Base-by-base conservation (phyloP, 1,139 yeast genomes). In the Sugiyamaella grinbergsii region DNA sequence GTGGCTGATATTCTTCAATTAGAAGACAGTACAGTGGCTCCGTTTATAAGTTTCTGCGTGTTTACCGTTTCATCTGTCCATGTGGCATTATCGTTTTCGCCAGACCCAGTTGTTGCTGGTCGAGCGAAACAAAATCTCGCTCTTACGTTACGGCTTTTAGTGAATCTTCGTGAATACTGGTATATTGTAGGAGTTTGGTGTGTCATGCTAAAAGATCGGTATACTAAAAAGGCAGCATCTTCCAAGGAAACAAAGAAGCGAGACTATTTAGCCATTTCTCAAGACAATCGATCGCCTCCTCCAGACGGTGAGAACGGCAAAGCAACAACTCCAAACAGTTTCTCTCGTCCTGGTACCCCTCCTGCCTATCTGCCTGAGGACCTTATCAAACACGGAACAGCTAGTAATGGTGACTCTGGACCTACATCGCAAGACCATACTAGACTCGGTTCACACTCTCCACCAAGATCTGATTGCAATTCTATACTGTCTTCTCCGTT, bases 131-230 rank as follows among this genome's bases (percentile, higher is more conserved):
- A 64, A 51, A 62, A 64, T 41, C 58, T 69, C 19, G 68, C 72
- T 2, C 60, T 59, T 19, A 69, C 68, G 40, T 59, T 69, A 26
- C 58, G 61, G 46, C 56, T 68, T n/a, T 53, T 69, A 42, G 69
- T 69, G 6, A 56, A 57, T 22, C 54, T 69, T 59, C 58, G 71
- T 5, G 69, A 67, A 33, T 66, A 64, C 45, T 69, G 70, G 68
- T 63, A 63, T 45, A 64, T 65, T 34, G 71, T 68, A 1, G 69
- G 69, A 1, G 64, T 66, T 5, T 69, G 72, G 72, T 68, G 72
- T 51, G 60, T 67, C 29, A 62, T 64, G 32, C 61, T 69, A 19
- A 67, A 68, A 47, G 68, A 67, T 22, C 58, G 71, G 18, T 69
- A 69, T 39, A 40, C 42, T 33, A 26, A 41, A 31, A 45, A 42